Evolutionary conservation across 768 basidiomycete genomes (phyloP).

Genomic region (Naganishia vishniacii): DNA sequence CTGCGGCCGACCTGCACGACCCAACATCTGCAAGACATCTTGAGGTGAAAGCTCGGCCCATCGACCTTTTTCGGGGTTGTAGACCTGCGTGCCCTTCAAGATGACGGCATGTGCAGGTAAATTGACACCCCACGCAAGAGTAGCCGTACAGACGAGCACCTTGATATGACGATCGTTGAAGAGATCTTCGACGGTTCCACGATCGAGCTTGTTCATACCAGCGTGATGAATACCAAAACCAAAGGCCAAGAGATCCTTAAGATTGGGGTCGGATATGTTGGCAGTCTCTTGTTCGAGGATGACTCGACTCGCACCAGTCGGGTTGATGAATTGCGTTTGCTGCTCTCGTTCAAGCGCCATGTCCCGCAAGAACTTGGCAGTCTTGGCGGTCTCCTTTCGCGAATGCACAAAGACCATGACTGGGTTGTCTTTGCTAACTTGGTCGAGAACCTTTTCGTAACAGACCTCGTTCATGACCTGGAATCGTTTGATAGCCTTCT

Average conservation of each 20-base stretch:
- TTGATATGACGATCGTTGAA: constrained; percentile 88
- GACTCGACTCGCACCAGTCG: constrained; percentile 84
- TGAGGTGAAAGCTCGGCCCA: constrained; percentile 95
- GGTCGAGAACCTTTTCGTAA: constrained; percentile 94
- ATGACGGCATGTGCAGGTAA: constrained; percentile 95
- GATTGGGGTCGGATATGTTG: constrained; percentile 71
- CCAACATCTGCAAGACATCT: constrained; percentile 97
- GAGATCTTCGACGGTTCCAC: constrained; percentile 84
- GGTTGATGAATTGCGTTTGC: constrained; percentile 89
- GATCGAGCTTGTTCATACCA: constrained; percentile 87
- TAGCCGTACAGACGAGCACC: constrained; percentile 93
- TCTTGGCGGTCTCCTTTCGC: constrained; percentile 96
- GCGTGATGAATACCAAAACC: constrained; percentile 98
- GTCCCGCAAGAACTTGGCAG: constrained; percentile 86
- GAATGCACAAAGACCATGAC: constrained; percentile 97
- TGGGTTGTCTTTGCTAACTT: constrained; percentile 64
- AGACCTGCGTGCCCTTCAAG: constrained; percentile 99
- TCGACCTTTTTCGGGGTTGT: constrained; percentile 95
- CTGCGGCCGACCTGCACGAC: constrained; percentile 92
- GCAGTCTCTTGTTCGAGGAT: constrained; percentile 78
- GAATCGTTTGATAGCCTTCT: constrained; percentile 97
- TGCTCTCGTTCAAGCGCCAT: constrained; percentile 95
- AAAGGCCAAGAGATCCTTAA: constrained; percentile 86
- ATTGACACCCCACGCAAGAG: constrained; percentile 99
- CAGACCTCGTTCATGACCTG: constrained; percentile 98